Evolutionary conservation across 139 green algal genomes (phyloP), one percentile per base, ranked within the genome.

Genomic region (Klebsormidium nitens): DNA sequence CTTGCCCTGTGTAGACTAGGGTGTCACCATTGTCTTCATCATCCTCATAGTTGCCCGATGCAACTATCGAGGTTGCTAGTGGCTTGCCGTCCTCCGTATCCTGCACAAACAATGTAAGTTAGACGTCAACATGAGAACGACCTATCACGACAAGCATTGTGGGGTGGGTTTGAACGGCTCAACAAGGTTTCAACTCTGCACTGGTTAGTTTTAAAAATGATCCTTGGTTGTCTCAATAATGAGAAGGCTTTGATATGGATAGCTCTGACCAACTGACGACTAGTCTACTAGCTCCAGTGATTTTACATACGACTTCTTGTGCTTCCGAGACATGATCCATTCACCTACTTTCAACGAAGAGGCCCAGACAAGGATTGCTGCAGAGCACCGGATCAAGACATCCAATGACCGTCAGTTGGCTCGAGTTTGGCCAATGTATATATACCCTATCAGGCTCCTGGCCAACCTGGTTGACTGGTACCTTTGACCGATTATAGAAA

Each of bases 41-140:
- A 5, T 80, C 73, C 47, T 80, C 73, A 44, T 80, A 80, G 17
- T 49, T 49, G n/a, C 73, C 73, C 3, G 55, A 73, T 14, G 74
- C 19, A 40, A 80, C 71, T 11, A 80, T 42, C 39, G 40, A 72
- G 14, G 64, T 70, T 35, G 66, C 32, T 14, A 75, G 36, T 5
- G n/a, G 39, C 52, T 34, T n/a, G 17, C 59, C 59, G 31, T 23
- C 31, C 34, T 23, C 32, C 19, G 28, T 69, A 8, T 52, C 34
- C 0, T 46, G n/a, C n/a, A n/a, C n/a, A n/a, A n/a, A n/a, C n/a
- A n/a, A n/a, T n/a, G n/a, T n/a, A n/a, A n/a, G n/a, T n/a, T n/a
- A n/a, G n/a, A n/a, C n/a, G n/a, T n/a, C n/a, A n/a, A n/a, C n/a
- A n/a, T n/a, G n/a, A n/a, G n/a, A n/a, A n/a, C n/a, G n/a, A n/a